Evolutionary conservation across 1,284 basidiomycete species (phyloP), one percentile per base, ranked within the genome.

Genomic region (Ceratobasidium sp.): DNA sequence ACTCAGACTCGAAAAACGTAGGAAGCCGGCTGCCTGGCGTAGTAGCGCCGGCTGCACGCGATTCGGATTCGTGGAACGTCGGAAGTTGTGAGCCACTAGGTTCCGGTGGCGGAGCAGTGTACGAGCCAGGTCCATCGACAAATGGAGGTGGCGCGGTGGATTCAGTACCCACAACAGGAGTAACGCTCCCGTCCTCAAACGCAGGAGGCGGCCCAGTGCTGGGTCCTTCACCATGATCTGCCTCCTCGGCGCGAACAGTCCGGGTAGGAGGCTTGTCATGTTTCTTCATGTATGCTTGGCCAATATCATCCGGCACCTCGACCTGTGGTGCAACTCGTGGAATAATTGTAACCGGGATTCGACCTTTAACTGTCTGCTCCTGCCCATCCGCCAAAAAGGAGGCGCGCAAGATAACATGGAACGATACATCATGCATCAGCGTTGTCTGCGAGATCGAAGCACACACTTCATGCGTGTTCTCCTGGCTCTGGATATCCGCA

Each of bases 241-340:
- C 79, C 71, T 95, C 93, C 75, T 93, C 93, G 46, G 88, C 85
- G 67, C 94, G 87, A 49, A 91, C 89, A 0, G 94, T 95, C 81
- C 87, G 89, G 3, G 88, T 83, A 2, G 94, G 94, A 15, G 94
- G 94, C 7, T 89, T 88, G 82, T 95, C 94, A 82, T 95, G 94
- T 83, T 95, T 95, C 87, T 95, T 95, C 82, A 90, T 90, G 84
- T 95, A 95, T 7, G 92, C 93, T 23, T 87, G 88, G 80, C 93
- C 93, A 40, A 94, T 84, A 33, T 81, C 80, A 5, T 72, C 78
- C 63, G 89, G 89, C 70, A 88, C 89, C 51, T 92, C 92, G 3
- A 93, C 89, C 83, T 94, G 88, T 18, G 91, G 92, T 0, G 94
- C 93, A 15, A 91, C 88, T 1, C 92, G 90, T 33, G 94, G 91